These are phyloP conservation scores for Penicillium ochrochloron DNA, from an alignment of 495 filamentous ascomycete genomes.

Conservation along the genomic window DNA sequence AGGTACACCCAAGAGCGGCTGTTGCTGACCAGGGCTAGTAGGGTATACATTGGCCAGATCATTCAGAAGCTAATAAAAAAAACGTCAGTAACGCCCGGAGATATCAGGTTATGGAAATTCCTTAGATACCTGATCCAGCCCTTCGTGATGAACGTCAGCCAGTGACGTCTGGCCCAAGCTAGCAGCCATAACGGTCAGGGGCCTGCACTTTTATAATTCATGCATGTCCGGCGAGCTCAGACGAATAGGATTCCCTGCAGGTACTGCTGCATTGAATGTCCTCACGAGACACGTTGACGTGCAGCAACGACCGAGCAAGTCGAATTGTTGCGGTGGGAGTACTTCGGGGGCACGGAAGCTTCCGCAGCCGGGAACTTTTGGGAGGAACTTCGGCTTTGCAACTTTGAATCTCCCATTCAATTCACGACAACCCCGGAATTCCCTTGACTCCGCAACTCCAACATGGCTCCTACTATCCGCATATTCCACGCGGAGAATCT, in stretches of 20 bases:
- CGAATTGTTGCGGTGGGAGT: background rate
- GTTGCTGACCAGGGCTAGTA: slow-evolving; percentile 11
- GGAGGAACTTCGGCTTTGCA: background rate
- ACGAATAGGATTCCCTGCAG: background rate
- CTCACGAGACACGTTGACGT: background rate
- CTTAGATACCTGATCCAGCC: slow-evolving; percentile 64
- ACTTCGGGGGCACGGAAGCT: slow-evolving; percentile 15
- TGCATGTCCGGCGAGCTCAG: slow-evolving; percentile 16
- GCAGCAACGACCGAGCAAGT: background rate
- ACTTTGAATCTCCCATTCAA: slow-evolving; percentile 8
- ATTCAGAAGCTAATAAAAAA: slow-evolving; percentile 52
- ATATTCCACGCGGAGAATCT: slow-evolving; percentile 46
- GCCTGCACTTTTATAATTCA: slow-evolving; percentile 21
- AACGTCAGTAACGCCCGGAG: background rate
- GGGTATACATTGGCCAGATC: slow-evolving; percentile 39
- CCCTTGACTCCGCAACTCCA: background rate
- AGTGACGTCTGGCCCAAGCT: slow-evolving; percentile 65
- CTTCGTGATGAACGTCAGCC: slow-evolving; percentile 64
- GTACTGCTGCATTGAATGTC: background rate
- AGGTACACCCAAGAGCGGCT: slow-evolving; percentile 44
- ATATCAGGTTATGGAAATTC: no score
- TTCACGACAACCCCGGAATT: background rate
- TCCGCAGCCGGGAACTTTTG: slow-evolving; percentile 9
- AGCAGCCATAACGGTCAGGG: slow-evolving; percentile 38
- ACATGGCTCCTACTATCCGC: slow-evolving; percentile 50